Evolutionary conservation across 1,139 yeast species (phyloP), one percentile per base, ranked within the genome.

Genomic region (Taphrina sp.): DNA sequence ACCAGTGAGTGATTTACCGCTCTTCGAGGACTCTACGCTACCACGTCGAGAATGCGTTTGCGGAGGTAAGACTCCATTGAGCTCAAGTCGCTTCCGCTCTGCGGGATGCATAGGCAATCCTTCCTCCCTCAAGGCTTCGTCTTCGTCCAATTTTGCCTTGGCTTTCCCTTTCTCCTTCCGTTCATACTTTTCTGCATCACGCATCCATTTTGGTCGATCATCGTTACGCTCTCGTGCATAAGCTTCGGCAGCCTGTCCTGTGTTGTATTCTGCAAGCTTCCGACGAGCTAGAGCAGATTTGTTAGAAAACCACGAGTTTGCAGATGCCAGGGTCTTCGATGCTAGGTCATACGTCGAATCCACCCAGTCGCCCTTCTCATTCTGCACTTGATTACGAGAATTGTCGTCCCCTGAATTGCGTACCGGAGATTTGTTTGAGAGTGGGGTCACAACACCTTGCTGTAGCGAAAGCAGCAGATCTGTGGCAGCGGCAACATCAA

Each of bases 401-500:
- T 28, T 17, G 22, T 5, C 2, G 23, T 41, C 23, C 14, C 37
- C 17, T 38, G 43, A 22, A 3, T 7, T 26, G 31, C 31, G 31
- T 7, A 26, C 31, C 31, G 31, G 31, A 7, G 7, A 7, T 12
- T 26, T 12, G 31, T 7, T 26, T 12, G 7, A 7, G 12, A 12
- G 12, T 7, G 31, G 31, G n/a, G n/a, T n/a, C 14, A 34, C 37
- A 14, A 5, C 14, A n/a, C 37, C 31, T 2, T 33, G 33, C 16
- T 39, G 44, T 28, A 49, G 39, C 16, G 24, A 19, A 34, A 49
- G 17, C 19, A 49, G 35, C 17, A 72, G 78, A 53, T 82, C 81
- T 34, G 85, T 84, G 36, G 95, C 90, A 36, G 73, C 76, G 61
- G 82, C 80, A 10, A 85, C 72, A 62, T 84, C 79, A 24, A 75